Base-by-base conservation (phyloP, 257 asterid genomes). In the Solanum chilense region DNA sequence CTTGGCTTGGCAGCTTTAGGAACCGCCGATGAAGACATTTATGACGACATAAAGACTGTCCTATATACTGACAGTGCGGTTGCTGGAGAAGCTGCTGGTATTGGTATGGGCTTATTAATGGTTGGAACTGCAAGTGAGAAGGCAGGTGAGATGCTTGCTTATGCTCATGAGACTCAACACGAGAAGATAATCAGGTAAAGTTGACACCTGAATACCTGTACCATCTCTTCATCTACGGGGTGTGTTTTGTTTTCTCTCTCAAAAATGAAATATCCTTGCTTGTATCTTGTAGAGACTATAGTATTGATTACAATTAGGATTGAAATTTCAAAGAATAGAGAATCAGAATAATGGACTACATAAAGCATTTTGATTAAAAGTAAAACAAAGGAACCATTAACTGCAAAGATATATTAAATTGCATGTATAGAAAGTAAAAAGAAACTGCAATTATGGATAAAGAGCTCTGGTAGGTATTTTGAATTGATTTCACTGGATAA, bases 11-110 rank as follows among this genome's bases (percentile, higher is more conserved):
- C 99, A 45, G 95, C 99, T 25, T 90, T 97, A 87, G 99, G 99
- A 81, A 97, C 99, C 82, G 99, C 99, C 49, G 99, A 96, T 87
- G 95, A 92, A 86, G 98, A 96, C n/a, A 92, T 96, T 66, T 97
- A 93, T 85, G 98, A 96, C 47, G 98, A 93, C 84, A 88, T 96
- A 23, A 97, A 96, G 89, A 95, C 91, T 73, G 99, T 95, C 82
- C 93, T 97, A 8, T 97, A 96, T 91, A 91, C 96, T 12, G 99
- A 97, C 93, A 95, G 98, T 94, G 99, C 99, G 29, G 97, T 97
- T 89, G 98, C 99, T 85, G 98, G 99, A 86, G 99, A 97, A 92
- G 99, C 99, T 87, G 99, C 99, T 81, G 99, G 99, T 42, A 95
- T 97, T 56, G 94, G 99, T 89, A 94, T 97, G 99, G 99, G 99